These are phyloP conservation scores for Penicillium sp. DNA, from an alignment of 2,329 filamentous ascomycete species.

Conservation along the genomic window DNA sequence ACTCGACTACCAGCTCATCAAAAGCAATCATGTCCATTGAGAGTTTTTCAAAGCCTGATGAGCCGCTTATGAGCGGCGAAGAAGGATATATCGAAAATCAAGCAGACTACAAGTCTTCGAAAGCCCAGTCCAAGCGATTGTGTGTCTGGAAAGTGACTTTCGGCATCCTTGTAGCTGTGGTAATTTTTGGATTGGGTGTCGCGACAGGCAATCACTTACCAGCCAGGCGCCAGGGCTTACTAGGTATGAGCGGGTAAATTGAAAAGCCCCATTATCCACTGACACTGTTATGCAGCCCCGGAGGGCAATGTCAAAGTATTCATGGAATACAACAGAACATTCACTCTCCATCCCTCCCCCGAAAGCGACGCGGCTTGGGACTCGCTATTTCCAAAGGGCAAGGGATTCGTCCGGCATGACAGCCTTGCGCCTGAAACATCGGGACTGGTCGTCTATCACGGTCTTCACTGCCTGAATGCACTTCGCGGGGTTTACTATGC, in stretches of 20 bases:
- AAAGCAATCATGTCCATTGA: neutral
- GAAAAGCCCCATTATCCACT: neutral
- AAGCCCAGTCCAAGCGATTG: neutral
- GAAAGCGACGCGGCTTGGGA: constrained; percentile 1
- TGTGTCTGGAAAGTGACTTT: neutral
- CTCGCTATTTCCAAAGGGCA: neutral
- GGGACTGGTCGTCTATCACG: neutral
- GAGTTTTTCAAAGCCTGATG: neutral
- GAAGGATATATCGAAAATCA: neutral
- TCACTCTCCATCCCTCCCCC: neutral
- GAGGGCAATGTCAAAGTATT: neutral
- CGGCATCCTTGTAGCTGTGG: neutral
- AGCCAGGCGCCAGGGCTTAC: neutral
- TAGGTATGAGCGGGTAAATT: neutral
- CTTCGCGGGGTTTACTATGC: neutral
- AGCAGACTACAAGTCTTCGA: neutral
- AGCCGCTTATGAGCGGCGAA: constrained; percentile 1
- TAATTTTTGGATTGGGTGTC: neutral
- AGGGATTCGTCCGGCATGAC: neutral
- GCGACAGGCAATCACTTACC: neutral
- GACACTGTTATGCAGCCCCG: neutral
- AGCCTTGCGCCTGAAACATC: neutral
- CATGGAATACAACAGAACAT: constrained; percentile 1
- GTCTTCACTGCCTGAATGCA: constrained; percentile 1
- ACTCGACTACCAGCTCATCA: neutral